Percentiles rank a stretch among this genome's conserved stretches.
Evolutionary conservation across 2,329 filamentous ascomycete species (phyloP).

Genomic region (Curvularia hawaiiensis): DNA sequence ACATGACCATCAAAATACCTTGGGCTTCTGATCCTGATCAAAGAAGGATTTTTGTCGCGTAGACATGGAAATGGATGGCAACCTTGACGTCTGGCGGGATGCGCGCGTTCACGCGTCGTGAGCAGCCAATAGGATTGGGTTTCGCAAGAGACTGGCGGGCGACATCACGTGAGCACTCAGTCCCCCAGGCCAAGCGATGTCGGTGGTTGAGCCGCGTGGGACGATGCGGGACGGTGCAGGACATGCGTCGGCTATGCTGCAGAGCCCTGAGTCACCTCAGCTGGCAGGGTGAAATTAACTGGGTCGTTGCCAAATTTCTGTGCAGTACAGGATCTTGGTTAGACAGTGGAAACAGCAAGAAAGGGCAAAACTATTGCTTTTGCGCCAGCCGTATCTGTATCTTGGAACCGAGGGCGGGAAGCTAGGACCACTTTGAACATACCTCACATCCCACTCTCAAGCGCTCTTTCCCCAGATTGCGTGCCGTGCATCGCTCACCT

Average conservation of each 20-base stretch:
- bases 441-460: constrained; percentile 33
- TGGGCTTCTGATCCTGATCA: constrained; percentile 52
- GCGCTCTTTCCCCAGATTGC: constrained; percentile 36
- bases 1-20: constrained; percentile 37
- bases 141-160: constrained; percentile 5
- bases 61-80: constrained; percentile 46
- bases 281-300: constrained; percentile 9
- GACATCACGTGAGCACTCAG: constrained; percentile 18
- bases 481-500: constrained; percentile 21
- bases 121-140: constrained; percentile 10
- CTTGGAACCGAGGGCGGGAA: constrained; percentile 21
- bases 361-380: constrained; percentile 17
- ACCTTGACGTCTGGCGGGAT: constrained; percentile 9
- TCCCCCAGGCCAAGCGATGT: constrained; percentile 8
- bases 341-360: constrained; percentile 1
- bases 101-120: constrained; percentile 26
- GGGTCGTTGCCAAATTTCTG: background rate
- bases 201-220: background rate
- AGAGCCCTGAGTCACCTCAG: constrained; percentile 2
- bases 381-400: constrained; percentile 18
- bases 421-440: constrained; percentile 26
- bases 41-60: constrained; percentile 59
- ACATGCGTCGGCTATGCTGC: constrained; percentile 8
- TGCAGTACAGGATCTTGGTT: background rate
- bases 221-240: background rate